Evolutionary conservation across 208 protist genomes (phyloP), one percentile per base, ranked within the genome.

Genomic region (Leishmania braziliensis): DNA sequence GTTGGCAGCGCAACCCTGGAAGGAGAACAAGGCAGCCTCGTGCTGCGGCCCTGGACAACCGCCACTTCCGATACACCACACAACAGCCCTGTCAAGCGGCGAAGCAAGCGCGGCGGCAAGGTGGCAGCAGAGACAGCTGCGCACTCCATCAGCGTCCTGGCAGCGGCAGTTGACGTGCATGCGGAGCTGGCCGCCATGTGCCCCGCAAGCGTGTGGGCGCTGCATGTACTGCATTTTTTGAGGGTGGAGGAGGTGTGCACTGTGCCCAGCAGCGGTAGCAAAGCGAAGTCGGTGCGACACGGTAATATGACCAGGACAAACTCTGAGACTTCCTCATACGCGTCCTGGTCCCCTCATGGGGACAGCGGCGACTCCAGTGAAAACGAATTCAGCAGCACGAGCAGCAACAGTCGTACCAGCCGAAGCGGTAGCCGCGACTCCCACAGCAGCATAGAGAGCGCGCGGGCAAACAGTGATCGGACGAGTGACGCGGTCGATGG

Each of bases 151-250:
- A 10, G 9, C 6, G 69, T 53, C 33, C 60, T 83, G 43, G 58
- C 78, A 16, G 66, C 78, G 12, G 56, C 51, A 16, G 84, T 75
- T 2, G 54, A 72, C n/a, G 39, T 14, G 1, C 77, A 82, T 29
- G 39, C 63, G 65, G 54, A 71, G 53, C 62, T 84, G 39, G 43
- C 51, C 3, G 60, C 8, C 43, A 46, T 8, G 39, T 82, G 75
- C n/a, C 87, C 84, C 2, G 76, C 66, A 14, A 86, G 82, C 66
- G 39, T 91, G 54, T 92, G 81, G 81, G 87, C 87, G 10, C 80
- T 91, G 14, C 74, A 89, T 54, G 85, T 88, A 14, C 80, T 92
- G 16, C 84, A 92, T 72, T 92, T 90, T 50, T 62, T 92, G 3
- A 69, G 86, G n/a, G 48, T 92, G 5, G 86, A 90, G 63, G 87